Base-by-base conservation (phyloP, 352 stramenopile genomes). In the Globisporangium parvum region DNA sequence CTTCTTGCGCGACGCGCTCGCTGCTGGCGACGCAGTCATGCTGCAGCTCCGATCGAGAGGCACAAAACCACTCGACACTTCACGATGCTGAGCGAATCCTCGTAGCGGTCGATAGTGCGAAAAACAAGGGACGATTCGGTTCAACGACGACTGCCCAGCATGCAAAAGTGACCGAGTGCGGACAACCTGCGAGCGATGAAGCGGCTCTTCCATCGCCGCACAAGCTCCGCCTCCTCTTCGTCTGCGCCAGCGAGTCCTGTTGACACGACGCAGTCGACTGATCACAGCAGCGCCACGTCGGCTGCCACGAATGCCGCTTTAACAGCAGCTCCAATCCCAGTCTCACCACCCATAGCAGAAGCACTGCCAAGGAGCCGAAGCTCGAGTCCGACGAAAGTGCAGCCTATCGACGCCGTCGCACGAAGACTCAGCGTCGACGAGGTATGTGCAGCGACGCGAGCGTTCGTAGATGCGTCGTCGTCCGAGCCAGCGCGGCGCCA, bases 171-270 rank as follows among this genome's bases (percentile, higher is more conserved):
- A 37, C 20, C 51, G 37, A 46, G 24, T 17, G 46, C 26, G 14
- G n/a, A 23, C 23, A 18, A 23, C 23, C 12, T n/a, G 17, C 23
- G 39, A 17, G 55, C 33, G 49, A 71, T 84, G 77, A 88, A 83
- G 73, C 68, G 69, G 47, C 67, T 85, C 18, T 85, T 88, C 63
- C 71, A 88, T 23, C 65, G 69, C 37, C 57, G 59, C 11, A 21
- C 47, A 8, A 74, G 65, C 39, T 62, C 39, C 31, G 33, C 63
- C 23, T 41, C 64, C 53, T 21, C 54, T 59, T 35, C 63, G 55
- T 28, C 57, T 33, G 31, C 55, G 3, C 51, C 60, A 0, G 9
- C 39, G 40, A 53, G 31, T 14, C 49, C 53, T 11, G 41, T 2
- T 40, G 35, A 24, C 12, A 20, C 15, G 18, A 31, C 14, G 33